These are phyloP conservation scores for Sporothrix pallida DNA, from an alignment of 2,329 filamentous ascomycete species.

Conservation along the genomic window DNA sequence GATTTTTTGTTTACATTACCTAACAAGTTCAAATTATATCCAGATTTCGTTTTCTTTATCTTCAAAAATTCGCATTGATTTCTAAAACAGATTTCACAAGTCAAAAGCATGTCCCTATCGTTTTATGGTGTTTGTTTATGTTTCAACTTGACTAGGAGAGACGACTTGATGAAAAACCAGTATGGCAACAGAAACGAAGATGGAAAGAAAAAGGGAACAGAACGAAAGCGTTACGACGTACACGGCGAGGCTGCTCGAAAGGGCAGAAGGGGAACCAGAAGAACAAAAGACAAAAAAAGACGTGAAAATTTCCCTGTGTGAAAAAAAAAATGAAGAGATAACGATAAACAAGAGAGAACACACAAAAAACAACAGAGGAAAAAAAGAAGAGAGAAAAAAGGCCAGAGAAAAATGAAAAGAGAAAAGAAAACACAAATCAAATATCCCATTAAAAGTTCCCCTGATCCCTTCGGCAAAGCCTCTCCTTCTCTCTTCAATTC, in stretches of 20 bases:
- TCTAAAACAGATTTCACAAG: neutral
- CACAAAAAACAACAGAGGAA: neutral
- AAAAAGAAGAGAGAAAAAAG: constrained; percentile 13
- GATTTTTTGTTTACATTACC: neutral
- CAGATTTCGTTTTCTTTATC: neutral
- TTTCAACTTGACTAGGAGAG: constrained; percentile 15
- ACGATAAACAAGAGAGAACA: neutral
- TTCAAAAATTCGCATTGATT: neutral
- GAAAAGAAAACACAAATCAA: constrained; percentile 18
- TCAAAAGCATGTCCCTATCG: neutral
- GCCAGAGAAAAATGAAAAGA: constrained; percentile 19
- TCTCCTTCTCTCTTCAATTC: constrained; percentile 8
- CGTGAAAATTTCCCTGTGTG: neutral
- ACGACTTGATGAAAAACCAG: neutral
- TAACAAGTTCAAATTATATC: neutral
- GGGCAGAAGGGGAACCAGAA: neutral
- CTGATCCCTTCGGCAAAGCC: constrained; percentile 7
- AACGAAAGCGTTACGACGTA: neutral
- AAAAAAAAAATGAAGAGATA: neutral
- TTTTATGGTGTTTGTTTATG: neutral
- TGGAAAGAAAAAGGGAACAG: neutral
- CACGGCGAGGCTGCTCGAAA: neutral
- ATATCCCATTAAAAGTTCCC: constrained; percentile 32
- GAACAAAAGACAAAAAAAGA: neutral
- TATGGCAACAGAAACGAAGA: neutral